These are phyloP conservation scores for Bolboschoenus planiculmis DNA, from an alignment of 176 grass and related monocot species.

Conservation along the genomic window DNA sequence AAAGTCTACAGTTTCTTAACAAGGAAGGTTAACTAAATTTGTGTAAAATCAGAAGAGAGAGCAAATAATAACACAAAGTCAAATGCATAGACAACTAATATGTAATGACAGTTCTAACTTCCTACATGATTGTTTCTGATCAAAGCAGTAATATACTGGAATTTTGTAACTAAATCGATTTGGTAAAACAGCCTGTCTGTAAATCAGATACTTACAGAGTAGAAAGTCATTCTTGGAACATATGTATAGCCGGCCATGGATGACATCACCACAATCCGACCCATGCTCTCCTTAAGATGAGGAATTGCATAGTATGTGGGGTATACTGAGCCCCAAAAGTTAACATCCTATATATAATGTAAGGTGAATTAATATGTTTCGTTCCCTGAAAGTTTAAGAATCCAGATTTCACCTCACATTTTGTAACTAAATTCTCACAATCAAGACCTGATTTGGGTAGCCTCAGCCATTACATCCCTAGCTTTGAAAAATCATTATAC, in stretches of 20 bases:
- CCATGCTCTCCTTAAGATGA: constrained; percentile 39
- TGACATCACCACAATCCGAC: constrained; percentile 51
- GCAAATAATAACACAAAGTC: neutral
- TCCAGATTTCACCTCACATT: neutral
- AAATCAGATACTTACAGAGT: constrained; percentile 24
- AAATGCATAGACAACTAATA: neutral
- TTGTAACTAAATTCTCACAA: neutral
- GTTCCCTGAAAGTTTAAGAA: neutral
- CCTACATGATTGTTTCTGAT: neutral
- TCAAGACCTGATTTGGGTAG: neutral
- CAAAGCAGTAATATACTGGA: neutral
- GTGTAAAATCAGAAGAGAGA: neutral
- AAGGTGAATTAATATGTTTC: neutral
- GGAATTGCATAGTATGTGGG: constrained; percentile 53
- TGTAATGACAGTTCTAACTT: neutral
- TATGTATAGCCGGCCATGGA: constrained; percentile 44
- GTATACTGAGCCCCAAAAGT: constrained; percentile 70
- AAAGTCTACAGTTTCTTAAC: neutral
- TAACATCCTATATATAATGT: constrained; percentile 38
- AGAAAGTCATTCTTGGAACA: constrained; percentile 47
- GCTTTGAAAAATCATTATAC: neutral
- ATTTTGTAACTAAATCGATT: neutral
- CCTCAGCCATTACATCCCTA: neutral
- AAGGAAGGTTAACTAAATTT: neutral
- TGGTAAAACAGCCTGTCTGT: neutral